A percentile compares a stretch with the other conserved stretches of the same genome.
Evolutionary conservation across 2,329 filamentous ascomycete genomes (phyloP).

Genomic region (Emergomyces orientalis): DNA sequence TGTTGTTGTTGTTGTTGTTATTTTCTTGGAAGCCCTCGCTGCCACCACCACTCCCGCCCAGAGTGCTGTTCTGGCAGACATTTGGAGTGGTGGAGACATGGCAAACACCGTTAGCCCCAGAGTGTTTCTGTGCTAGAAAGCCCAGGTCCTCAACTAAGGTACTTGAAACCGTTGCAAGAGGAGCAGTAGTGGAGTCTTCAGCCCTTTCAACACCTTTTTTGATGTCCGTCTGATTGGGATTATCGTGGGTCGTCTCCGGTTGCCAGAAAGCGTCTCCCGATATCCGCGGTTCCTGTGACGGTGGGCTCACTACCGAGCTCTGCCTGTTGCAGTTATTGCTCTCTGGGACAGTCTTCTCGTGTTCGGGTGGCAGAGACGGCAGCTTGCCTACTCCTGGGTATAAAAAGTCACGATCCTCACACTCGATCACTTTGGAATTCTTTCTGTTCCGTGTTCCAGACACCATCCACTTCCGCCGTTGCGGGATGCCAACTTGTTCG

Average conservation of each 20-base stretch:
- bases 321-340: not conserved
- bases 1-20: not conserved
- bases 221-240: not conserved
- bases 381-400: slow-evolving; percentile 6
- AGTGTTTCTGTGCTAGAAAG: not conserved
- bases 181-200: not conserved
- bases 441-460: not conserved
- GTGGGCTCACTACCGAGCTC: not conserved
- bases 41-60: not conserved
- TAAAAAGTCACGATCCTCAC: slow-evolving; percentile 4
- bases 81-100: not conserved
- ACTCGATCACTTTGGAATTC: not conserved
- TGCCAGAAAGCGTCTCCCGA: not conserved
- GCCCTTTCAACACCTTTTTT: not conserved
- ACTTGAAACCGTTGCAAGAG: not conserved
- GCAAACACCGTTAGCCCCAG: not conserved
- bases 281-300: not conserved
- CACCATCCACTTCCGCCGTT: slow-evolving; percentile 1
- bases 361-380: not conserved
- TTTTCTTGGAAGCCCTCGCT: not conserved
- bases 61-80: not conserved
- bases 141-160: not conserved
- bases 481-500: not conserved
- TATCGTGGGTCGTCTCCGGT: not conserved
- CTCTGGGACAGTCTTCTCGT: not conserved